Base-by-base conservation (phyloP, 23 red algal genomes). In the Chondrus crispus region DNA sequence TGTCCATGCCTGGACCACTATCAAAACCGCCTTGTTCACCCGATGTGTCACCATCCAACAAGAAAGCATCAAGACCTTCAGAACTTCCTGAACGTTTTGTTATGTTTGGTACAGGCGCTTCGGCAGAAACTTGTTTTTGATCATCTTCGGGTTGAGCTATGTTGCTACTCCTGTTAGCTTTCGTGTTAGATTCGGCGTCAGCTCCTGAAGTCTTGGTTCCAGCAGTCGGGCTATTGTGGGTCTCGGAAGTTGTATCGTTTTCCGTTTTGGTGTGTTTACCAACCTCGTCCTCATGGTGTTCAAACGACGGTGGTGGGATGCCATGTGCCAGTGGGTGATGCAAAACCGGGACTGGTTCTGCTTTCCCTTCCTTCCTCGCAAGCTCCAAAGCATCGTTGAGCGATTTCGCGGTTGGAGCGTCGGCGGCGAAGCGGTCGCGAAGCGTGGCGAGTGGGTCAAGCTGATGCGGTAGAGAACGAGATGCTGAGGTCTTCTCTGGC, bases 341-440 rank as follows among this genome's bases (percentile, higher is more conserved):
- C 87, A 68, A 19, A 4, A 80, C 87, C 28, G 72, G 72, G 62
- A 68, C 22, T 50, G 87, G 20, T 22, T 81, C 72, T 14, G 46
- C 39, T 18, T 64, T 45, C 18, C 45, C 72, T 24, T 48, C 38
- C 24, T 45, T 45, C 52, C 80, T 53, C 20, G 72, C 41, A 11
- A 46, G 73, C 38, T 72, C 62, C 57, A 90, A 33, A 22, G 73
- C 87, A 42, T 69, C 53, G 41, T 81, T 90, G 20, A 90, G 13
- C n/a, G 87, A 49, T 16, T 90, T 30, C 32, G 87, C 69, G 62
- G 72, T 90, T 0, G 87, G 87, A 18, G 87, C 87, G n/a, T 90
- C 62, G 24, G 55, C 72, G 3, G 36, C 29, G 47, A 81, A 80
- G 41, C 47, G 46, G 11, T 66, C 60, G 9, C 26, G 26, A 9